phyloP scores from a whole-genome alignment of 768 basidiomycete genomes.

The Pisolithus sp. region DNA sequence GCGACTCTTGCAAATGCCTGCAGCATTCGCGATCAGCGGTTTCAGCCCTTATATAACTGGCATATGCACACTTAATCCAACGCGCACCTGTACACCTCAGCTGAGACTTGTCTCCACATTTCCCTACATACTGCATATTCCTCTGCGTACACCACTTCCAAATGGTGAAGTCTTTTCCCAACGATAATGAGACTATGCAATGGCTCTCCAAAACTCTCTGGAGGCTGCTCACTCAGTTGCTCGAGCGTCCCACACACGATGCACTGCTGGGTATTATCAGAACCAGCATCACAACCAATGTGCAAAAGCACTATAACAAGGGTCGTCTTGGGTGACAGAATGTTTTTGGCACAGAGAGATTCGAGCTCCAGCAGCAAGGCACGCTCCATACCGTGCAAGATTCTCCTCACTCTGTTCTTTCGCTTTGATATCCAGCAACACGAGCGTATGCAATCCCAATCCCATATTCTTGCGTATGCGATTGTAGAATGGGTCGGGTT shows the following conservation, averaged over 20 bases:
- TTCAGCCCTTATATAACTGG: background rate
- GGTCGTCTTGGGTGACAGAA: conserved; percentile 49
- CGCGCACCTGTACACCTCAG: conserved; percentile 37
- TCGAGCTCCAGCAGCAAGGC: conserved; percentile 55
- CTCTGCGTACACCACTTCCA: conserved; percentile 87
- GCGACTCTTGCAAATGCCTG: background rate
- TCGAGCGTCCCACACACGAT: conserved; percentile 82
- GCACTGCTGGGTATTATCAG: conserved; percentile 41
- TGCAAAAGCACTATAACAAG: conserved; percentile 74
- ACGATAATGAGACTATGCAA: conserved; percentile 90
- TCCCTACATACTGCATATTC: conserved; percentile 47
- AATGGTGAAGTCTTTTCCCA: conserved; percentile 82
- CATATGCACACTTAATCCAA: conserved; percentile 33
- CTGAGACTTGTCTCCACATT: conserved; percentile 21
- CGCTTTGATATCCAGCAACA: conserved; percentile 95
- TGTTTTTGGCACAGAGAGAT: conserved; percentile 41
- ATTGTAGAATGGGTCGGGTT: conserved; percentile 92
- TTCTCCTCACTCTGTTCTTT: conserved; percentile 98
- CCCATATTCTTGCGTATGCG: conserved; percentile 83
- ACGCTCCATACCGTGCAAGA: conserved; percentile 65
- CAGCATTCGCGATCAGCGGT: background rate
- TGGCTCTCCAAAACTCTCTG: conserved; percentile 74
- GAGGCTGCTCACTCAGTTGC: conserved; percentile 58
- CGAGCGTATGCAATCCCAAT: conserved; percentile 90
- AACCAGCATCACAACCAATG: conserved; percentile 45